Percentiles rank a stretch among this genome's conserved stretches.
Conservation (phyloP, 1,284 basidiomycete genomes). For the Papiliotrema nemorosa region DNA sequence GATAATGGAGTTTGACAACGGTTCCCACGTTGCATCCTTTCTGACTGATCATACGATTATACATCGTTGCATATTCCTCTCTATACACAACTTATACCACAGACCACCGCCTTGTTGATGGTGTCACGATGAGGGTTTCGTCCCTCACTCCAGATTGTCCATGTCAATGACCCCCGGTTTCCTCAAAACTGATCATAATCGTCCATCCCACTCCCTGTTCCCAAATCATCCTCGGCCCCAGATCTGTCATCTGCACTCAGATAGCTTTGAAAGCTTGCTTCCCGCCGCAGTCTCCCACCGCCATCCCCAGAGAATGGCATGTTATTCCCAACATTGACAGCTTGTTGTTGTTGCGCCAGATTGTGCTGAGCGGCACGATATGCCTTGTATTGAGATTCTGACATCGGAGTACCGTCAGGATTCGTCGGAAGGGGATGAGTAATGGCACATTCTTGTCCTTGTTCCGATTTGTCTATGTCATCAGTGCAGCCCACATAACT, state of each 20-base stretch:
- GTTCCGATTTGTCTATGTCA: conserved; percentile 47
- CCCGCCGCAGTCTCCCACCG: not conserved
- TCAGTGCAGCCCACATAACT: not conserved
- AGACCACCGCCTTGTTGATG: too few relatives aligned
- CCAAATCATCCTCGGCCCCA: conserved; percentile 13
- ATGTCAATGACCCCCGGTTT: too few relatives aligned
- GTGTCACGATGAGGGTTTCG: too few relatives aligned
- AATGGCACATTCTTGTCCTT: conserved; percentile 49
- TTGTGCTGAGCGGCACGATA: conserved; percentile 24
- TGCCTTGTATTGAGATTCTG: conserved; percentile 47
- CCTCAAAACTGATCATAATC: conserved; percentile 23
- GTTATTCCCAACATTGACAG: not conserved
- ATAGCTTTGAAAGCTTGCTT: conserved; percentile 9
- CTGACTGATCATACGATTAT: too few relatives aligned
- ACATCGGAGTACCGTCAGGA: conserved; percentile 46
- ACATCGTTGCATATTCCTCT: too few relatives aligned
- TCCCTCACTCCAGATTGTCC: too few relatives aligned
- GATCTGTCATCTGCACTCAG: conserved; percentile 22
- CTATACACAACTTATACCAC: too few relatives aligned
- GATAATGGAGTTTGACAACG: too few relatives aligned
- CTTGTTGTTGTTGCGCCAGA: not conserved
- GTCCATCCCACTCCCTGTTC: conserved; percentile 29
- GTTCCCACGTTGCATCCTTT: too few relatives aligned
- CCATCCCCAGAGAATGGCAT: not conserved
- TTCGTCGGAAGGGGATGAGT: conserved; percentile 47